These are phyloP conservation scores for Chamaecrista fasciculata DNA, from an alignment of 306 rosid genomes.

Conservation along the genomic window DNA sequence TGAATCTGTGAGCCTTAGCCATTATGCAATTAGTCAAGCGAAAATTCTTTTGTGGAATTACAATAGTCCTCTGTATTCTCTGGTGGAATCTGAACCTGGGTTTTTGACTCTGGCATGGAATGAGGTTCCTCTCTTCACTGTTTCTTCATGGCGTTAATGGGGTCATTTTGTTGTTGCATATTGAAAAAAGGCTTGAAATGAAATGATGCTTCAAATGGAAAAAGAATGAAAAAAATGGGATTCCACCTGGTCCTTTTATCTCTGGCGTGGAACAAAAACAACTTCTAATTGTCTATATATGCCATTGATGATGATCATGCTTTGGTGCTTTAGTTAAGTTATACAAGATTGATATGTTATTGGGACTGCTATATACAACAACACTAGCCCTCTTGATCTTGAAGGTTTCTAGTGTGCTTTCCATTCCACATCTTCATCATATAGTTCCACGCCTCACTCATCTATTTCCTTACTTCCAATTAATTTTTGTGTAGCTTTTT, in stretches of 20 bases:
- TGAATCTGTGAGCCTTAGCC: constrained; percentile 66
- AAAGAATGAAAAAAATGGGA: too few species aligned
- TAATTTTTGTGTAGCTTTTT: constrained; percentile 23
- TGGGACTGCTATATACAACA: constrained; percentile 26
- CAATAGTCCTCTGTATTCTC: constrained; percentile 52
- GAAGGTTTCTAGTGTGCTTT: constrained; percentile 29
- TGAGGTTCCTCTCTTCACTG: constrained; percentile 70
- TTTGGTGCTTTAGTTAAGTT: constrained; percentile 31
- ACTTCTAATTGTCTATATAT: constrained; percentile 50
- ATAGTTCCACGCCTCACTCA: constrained; percentile 36
- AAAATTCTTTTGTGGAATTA: constrained; percentile 76
- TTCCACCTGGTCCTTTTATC: constrained; percentile 71
- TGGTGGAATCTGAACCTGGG: constrained; percentile 68
- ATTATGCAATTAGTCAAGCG: constrained; percentile 91
- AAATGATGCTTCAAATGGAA: too few species aligned
- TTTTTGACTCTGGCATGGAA: constrained; percentile 90
- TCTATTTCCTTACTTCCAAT: constrained; percentile 24
- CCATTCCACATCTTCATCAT: constrained; percentile 35
- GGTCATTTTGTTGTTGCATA: neutral
- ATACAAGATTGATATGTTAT: constrained; percentile 34
- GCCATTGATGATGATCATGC: constrained; percentile 46
- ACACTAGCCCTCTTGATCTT: constrained; percentile 2
- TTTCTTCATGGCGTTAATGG: constrained; percentile 88
- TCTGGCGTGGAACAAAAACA: constrained; percentile 68
- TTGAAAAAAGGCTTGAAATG: constrained; percentile 18